Conservation (phyloP, 1,139 yeast genomes). For the Nakaseomyces sp. region DNA sequence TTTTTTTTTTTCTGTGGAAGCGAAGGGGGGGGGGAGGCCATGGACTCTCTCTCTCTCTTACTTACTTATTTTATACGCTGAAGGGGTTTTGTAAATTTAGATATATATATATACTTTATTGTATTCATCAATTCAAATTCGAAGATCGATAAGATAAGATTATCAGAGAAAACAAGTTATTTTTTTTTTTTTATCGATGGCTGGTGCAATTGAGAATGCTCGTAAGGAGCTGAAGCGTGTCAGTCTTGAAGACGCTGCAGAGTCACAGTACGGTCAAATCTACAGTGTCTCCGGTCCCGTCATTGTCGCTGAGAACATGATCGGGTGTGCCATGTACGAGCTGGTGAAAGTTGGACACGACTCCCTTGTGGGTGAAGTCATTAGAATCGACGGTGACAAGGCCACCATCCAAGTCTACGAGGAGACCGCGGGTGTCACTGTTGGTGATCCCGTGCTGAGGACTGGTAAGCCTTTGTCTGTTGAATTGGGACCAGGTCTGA, state of each 20-base stretch:
- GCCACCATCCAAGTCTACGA: constrained; percentile 98
- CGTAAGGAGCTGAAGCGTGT: constrained; percentile 87
- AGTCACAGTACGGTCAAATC: constrained; percentile 76
- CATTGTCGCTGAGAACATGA: constrained; percentile 94
- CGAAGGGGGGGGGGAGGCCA: no score
- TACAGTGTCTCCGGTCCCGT: constrained; percentile 97
- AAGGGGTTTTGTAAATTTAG: no score
- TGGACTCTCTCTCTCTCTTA: no score
- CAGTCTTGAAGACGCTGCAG: constrained; percentile 58
- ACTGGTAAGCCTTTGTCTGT: constrained; percentile 97
- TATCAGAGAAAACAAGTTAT: background rate
- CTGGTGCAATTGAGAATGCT: constrained; percentile 96
- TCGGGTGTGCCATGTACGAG: constrained; percentile 99
- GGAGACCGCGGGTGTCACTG: constrained; percentile 98
- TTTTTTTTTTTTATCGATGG: constrained; percentile 36
- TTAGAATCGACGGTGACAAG: constrained; percentile 91
- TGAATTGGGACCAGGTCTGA: constrained; percentile 96
- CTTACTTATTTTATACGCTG: no score
- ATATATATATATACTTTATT: no score
- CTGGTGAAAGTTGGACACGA: constrained; percentile 96
- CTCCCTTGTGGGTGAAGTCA: constrained; percentile 93
- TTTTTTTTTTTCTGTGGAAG: no score
- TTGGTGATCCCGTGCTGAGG: constrained; percentile 96
- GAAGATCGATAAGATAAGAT: background rate
- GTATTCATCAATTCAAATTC: no score